Base-by-base conservation (phyloP, 257 asterid species). In the Solanum chaucha region DNA sequence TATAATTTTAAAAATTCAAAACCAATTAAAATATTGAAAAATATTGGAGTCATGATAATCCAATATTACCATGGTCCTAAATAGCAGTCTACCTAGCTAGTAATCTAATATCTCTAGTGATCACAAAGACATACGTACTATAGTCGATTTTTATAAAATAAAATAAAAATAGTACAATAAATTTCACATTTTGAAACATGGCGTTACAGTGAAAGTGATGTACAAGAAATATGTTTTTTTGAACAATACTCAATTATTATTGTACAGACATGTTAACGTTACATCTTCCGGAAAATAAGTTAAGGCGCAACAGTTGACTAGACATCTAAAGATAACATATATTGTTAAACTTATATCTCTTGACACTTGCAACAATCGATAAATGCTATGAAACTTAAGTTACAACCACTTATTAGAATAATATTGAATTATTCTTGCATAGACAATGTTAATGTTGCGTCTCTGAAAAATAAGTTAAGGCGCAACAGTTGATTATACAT, bases 231-330 rank as follows among this genome's bases (percentile, higher is more conserved):
- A 78, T 26, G 11, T 14, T 26, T 4, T 71, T 19, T 4, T 9
- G 38, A 28, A 9, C 8, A 80, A 80, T 5, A 80, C 0, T 80
- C 64, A 24, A 26, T 46, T 24, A 44, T 28, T 48, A 8, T 46
- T 17, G n/a, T 0, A 80, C 41, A 26, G 67, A 28, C 3, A 28
- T 28, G 3, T 44, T 78, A 78, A 78, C 51, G 81, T 73, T 73
- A 40, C 30, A 2, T 1, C 5, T 35, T 0, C 1, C 1, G 0
- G 0, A 2, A 12, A 35, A 20, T 10, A 73, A 20, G 2, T 73
- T 73, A 20, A 73, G 17, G 14, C 81, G 30, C 28, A 35, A 73
- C 1, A 72, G 2, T 34, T 72, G 28, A 72, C 15, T 17, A 19
- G 46, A 72, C 46, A 72, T 72, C 9, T 34, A 0, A 1, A 72